Base-by-base conservation (phyloP, 169 alveolate species). In the Eimeria sp. region DNA sequence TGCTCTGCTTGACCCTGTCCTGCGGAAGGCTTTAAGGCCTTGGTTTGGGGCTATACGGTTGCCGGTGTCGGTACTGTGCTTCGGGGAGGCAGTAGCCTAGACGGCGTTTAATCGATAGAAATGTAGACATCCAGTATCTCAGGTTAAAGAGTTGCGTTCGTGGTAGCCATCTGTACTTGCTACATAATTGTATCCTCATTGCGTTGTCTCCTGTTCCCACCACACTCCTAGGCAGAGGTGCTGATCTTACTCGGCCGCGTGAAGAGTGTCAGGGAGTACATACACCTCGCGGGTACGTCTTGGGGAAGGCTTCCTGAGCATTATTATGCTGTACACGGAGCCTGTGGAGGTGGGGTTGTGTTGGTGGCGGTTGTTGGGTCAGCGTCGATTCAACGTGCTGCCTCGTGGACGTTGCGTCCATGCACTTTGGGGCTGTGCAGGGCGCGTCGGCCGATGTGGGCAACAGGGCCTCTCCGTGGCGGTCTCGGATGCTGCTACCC, bases 241-340 rank as follows among this genome's bases (percentile, higher is more conserved):
- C 82, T 90, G 47, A 30, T 90, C 45, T 89, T 90, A 34, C 89
- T 90, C n/a, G 95, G 95, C 43, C 76, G 86, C 54, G 67, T 90
- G 65, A 47, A 72, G 57, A 75, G 14, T 43, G 90, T 87, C 30
- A 54, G 82, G 61, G 95, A 90, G 27, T 90, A 90, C 65, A 86
- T 73, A 54, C 95, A 90, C 58, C 89, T 90, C 40, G 95, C 95
- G 61, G 95, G 95, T 90, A 49, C 57, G 89, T 45, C 75, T 5
- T 40, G 70, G n/a, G 70, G 70, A 18, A 43, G 61, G 45, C 0
- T 13, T 27, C 43, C 63, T n/a, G 22, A 72, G 25, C 51, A 5
- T 10, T 22, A 5, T 43, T 34, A 43, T 73, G 83, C 83, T 73
- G 83, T 61, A 61, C 27, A n/a, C 27, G 27, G 70, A 18, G 70